phyloP scores from a whole-genome alignment of 208 protist genomes.

The Novymonas esmeraldas region DNA sequence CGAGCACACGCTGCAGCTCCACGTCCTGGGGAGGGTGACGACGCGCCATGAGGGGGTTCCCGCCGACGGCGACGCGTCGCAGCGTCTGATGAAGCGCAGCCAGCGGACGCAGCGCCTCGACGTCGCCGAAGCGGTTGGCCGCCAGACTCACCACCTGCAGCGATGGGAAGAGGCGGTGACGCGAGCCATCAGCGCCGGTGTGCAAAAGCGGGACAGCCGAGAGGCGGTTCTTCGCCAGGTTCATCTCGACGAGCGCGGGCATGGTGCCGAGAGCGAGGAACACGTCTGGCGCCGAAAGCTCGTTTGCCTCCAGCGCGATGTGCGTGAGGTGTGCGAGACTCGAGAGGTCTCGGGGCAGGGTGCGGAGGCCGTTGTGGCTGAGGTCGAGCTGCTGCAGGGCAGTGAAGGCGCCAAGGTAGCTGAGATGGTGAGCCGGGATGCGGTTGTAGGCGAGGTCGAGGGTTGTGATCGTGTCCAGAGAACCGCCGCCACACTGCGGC shows the following conservation, averaged over 20 bases:
- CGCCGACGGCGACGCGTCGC: slow-evolving; percentile 61
- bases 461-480: slow-evolving; percentile 36
- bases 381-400: slow-evolving; percentile 81
- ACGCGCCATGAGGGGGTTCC: slow-evolving; percentile 49
- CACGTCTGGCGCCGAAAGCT: slow-evolving; percentile 46
- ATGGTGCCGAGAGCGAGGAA: slow-evolving; percentile 81
- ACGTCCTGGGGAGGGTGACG: slow-evolving; percentile 25
- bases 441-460: slow-evolving; percentile 90
- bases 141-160: slow-evolving; percentile 74
- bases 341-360: slow-evolving; percentile 72
- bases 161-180: slow-evolving; percentile 60
- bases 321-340: slow-evolving; percentile 77
- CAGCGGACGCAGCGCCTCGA: slow-evolving; percentile 50
- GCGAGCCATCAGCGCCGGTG: slow-evolving; percentile 27
- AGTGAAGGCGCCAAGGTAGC: slow-evolving; percentile 62
- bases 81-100: slow-evolving; percentile 68
- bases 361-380: slow-evolving; percentile 77
- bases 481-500: slow-evolving; percentile 27
- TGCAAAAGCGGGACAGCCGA: slow-evolving; percentile 56
- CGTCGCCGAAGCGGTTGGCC: slow-evolving; percentile 53
- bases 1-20: slow-evolving; percentile 41
- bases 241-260: slow-evolving; percentile 83
- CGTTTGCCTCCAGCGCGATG: slow-evolving; percentile 83
- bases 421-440: slow-evolving; percentile 59
- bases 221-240: slow-evolving; percentile 82